These are phyloP conservation scores for Rhizopogon vesiculosus DNA, from an alignment of 768 basidiomycete species.

Conservation along the genomic window DNA sequence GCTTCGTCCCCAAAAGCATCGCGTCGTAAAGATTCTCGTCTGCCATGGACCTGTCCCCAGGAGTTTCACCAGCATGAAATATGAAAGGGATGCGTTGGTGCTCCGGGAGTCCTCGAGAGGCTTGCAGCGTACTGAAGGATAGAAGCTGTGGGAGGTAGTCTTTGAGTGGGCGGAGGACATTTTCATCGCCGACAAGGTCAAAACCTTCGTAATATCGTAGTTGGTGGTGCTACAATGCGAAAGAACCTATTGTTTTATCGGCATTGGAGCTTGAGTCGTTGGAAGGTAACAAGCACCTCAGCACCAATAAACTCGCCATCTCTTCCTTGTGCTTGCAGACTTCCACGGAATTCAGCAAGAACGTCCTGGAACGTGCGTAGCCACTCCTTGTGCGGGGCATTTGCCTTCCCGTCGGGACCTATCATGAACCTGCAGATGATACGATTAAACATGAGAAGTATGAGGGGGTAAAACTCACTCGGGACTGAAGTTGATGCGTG, in stretches of 20 bases:
- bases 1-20: constrained; percentile 69
- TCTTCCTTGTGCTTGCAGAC: constrained; percentile 47
- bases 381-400: constrained; percentile 58
- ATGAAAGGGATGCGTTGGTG: constrained; percentile 60
- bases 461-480: constrained; percentile 34
- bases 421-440: constrained; percentile 44
- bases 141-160: constrained; percentile 60
- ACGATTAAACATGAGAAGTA: not conserved
- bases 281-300: constrained; percentile 28
- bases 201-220: constrained; percentile 43
- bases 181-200: constrained; percentile 78
- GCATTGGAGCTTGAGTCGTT: not conserved
- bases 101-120: constrained; percentile 42
- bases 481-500: constrained; percentile 57
- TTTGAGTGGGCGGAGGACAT: constrained; percentile 51
- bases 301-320: constrained; percentile 63
- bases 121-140: constrained; percentile 51
- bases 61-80: constrained; percentile 78
- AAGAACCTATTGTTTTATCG: constrained; percentile 26
- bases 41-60: constrained; percentile 66
- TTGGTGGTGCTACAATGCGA: not conserved
- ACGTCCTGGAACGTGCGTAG: constrained; percentile 47
- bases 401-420: constrained; percentile 50
- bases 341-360: constrained; percentile 46
- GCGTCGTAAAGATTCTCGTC: constrained; percentile 78